Percentiles rank a stretch among this genome's conserved stretches.
These are phyloP conservation scores for Bifiguratus adelaidae DNA, from an alignment of 192 early-diverging fungal species.

Conservation along the genomic window DNA sequence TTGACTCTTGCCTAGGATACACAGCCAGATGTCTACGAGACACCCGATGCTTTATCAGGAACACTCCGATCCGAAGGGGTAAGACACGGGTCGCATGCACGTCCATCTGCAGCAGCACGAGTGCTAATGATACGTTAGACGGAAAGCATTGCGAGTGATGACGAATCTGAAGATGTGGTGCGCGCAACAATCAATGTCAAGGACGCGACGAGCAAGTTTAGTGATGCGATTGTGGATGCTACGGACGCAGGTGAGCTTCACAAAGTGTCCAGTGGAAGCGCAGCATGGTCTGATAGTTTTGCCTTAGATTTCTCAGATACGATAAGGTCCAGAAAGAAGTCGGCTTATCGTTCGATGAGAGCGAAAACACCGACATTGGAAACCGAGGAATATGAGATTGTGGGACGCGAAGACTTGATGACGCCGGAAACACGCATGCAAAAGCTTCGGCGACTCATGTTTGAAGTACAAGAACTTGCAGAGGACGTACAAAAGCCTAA, in stretches of 20 bases:
- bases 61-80: constrained; percentile 6
- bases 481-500: constrained; percentile 50
- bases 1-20: constrained; percentile 31
- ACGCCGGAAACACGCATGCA: constrained; percentile 66
- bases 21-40: constrained; percentile 83
- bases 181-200: constrained; percentile 34
- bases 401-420: constrained; percentile 28
- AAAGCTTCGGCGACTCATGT: constrained; percentile 63
- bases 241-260: constrained; percentile 33
- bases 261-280: no score
- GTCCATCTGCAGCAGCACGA: no score
- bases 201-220: constrained; percentile 47
- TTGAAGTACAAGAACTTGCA: constrained; percentile 72
- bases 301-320: constrained; percentile 42
- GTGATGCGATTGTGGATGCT: constrained; percentile 33
- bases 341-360: constrained; percentile 44
- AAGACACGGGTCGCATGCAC: no score
- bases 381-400: constrained; percentile 39
- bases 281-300: neutral
- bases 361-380: constrained; percentile 32
- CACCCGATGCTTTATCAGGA: no score
- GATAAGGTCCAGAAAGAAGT: constrained; percentile 41
- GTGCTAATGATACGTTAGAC: no score
- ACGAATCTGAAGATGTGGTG: constrained; percentile 49
- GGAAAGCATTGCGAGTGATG: constrained; percentile 34